These are phyloP conservation scores for Plantago coronopus DNA, from an alignment of 305 asterid species.

Conservation along the genomic window DNA sequence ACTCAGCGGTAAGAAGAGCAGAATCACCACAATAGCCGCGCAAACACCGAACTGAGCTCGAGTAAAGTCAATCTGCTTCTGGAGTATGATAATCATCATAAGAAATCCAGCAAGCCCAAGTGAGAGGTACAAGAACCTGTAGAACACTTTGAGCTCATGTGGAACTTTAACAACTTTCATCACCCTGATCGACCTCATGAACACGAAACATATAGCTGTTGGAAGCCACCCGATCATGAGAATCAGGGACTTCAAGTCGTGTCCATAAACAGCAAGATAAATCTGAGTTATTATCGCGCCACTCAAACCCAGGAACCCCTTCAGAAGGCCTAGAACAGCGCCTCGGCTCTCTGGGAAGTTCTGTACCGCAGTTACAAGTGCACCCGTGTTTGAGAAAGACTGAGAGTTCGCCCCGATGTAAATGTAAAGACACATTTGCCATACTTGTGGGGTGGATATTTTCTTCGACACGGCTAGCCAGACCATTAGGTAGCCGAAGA, in stretches of 20 bases:
- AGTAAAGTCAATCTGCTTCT: conserved; percentile 26
- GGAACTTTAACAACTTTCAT: conserved; percentile 27
- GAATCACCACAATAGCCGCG: conserved; percentile 27
- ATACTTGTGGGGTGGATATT: conserved; percentile 30
- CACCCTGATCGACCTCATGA: conserved; percentile 32
- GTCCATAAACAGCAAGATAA: conserved; percentile 37
- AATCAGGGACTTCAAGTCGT: conserved; percentile 34
- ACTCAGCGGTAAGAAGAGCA: conserved; percentile 33
- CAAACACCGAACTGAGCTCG: conserved; percentile 22
- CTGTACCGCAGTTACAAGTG: conserved; percentile 48
- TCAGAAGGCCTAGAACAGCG: conserved; percentile 42
- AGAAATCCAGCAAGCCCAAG: conserved; percentile 41
- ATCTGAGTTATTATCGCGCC: conserved; percentile 53
- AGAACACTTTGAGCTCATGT: conserved; percentile 34
- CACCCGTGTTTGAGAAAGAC: conserved; percentile 59
- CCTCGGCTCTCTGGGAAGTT: conserved; percentile 53
- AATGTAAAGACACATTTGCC: conserved; percentile 58
- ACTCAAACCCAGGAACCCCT: conserved; percentile 50
- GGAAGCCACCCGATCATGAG: conserved; percentile 55
- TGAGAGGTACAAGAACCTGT: conserved; percentile 36
- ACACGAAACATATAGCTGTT: conserved; percentile 35
- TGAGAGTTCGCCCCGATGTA: conserved; percentile 55
- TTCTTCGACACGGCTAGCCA: conserved; percentile 56
- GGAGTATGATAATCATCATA: conserved; percentile 31
- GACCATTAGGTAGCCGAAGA: conserved; percentile 55